Evolutionary conservation across 2,329 filamentous ascomycete genomes (phyloP), one percentile per base, ranked within the genome.

Genomic region (Aspergillus tubingensis): DNA sequence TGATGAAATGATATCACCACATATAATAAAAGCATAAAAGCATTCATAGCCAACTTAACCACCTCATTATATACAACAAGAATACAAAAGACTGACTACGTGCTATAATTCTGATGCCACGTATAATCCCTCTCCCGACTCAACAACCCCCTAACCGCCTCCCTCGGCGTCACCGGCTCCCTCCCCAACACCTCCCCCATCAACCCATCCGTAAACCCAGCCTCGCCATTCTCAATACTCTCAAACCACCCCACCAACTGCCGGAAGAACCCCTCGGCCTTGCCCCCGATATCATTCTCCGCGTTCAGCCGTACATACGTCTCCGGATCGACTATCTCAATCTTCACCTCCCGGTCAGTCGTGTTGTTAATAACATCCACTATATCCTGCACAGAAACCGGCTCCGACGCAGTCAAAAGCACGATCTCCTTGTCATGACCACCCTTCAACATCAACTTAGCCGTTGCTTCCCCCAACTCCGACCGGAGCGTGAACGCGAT

Each of bases 381-480:
- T 2, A 81, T 67, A 36, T 79, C 72, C 2, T 68, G 62, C 8
- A 74, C 67, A 2, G 71, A 74, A 41, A 76, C 67, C 0, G 75
- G 72, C 43, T 74, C 65, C n/a, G 71, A 66, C 0, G 75, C 75
- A 0, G 78, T 79, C 17, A 81, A 67, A 1, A 78, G 68, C 0
- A 79, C 75, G 21, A 74, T 74, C 44, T 75, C 63, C 44, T 76
- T 74, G 36, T 75, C 69, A 23, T 74, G 63, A 0, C 71, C 70
- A 1, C 76, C 79, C n/a, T 71, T 69, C 1, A 81, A 72, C 54
- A 86, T 79, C 41, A 86, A 68, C 32, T 73, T 77, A 1, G 84
- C 84, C 1, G 77, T 83, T 3, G 80, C 84, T 70, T 86, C 84
- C 8, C 82, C 84, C 0, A 86, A 76, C 63, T 86, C 84, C 13